Evolutionary conservation across 1,284 basidiomycete species (phyloP), one percentile per base, ranked within the genome.

Genomic region (Ustilago loliicola): DNA sequence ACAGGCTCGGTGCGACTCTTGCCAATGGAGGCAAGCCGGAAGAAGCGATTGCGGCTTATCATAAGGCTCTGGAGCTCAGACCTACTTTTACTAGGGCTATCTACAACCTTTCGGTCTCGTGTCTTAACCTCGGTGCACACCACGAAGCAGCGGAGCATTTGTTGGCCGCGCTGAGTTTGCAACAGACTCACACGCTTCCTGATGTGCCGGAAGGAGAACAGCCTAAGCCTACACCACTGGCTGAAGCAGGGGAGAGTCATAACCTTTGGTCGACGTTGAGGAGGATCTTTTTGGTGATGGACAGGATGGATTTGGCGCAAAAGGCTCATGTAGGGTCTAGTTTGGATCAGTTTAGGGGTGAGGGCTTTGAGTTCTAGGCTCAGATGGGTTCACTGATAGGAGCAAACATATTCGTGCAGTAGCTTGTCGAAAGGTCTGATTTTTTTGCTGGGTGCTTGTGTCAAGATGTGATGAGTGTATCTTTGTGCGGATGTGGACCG

Each of bases 91-190:
- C 97, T 0, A 91, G 97, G 13, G 97, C 96, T 7, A 95, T 98
- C 40, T 98, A 97, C 87, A 99, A 99, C 84, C 93, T 99, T 38
- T 95, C 95, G 40, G 96, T 98, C 27, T 95, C 95, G 23, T 98
- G 96, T 94, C 87, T 99, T 73, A 99, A 99, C 85, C 95, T 99
- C 56, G 95, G 95, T 21, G 95, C 96, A 8, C 91, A 95, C 86
- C 93, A 94, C 83, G 96, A 99, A 88, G 96, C 97, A 0, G 94
- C 94, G 2, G 97, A 99, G 83, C 97, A 99, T 87, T 93, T 99
- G 86, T 89, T 99, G 61, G 93, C 94, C 66, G 97, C 95, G 0
- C 88, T 99, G n/a, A 91, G 91, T 1, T 89, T 98, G 80, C 96
- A 91, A 92, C 87, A 88, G 61, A 83, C 86, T 34, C 83, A 74